Base-by-base conservation (phyloP, 306 rosid species). In the Casuarina glauca region DNA sequence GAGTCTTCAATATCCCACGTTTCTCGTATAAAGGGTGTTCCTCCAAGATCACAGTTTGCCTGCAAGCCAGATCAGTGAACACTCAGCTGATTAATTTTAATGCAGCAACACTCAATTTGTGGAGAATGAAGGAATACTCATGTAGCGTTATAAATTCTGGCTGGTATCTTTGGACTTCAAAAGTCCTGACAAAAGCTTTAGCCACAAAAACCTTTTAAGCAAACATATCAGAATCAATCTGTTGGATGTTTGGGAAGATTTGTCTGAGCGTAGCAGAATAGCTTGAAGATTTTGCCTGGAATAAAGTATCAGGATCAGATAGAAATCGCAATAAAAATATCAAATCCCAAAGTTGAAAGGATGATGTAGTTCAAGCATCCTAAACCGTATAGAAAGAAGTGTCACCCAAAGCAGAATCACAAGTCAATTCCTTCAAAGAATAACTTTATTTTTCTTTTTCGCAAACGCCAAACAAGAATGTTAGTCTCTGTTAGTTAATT, bases 281-380 rank as follows among this genome's bases (percentile, higher is more conserved):
- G 75, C 84, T 79, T 35, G 97, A 81, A 52, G 84, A 75, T 80
- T 83, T 95, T 10, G 91, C 98, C 97, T 92, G 97, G 72, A 83
- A 80, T 79, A 73, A 76, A 66, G 72, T n/a, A 72, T 46, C 54
- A 74, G 3, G 70, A 73, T 84, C 74, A 85, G 55, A 58, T 67
- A 48, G 60, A 13, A 64, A 70, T 79, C 57, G 63, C 44, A 58
- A 68, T 55, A 86, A 76, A 54, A 75, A 53, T 16, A 78, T 52
- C 76, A 69, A 72, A 74, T 69, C 51, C 42, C 57, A 69, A 72
- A 55, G 35, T 20, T 17, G 63, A 44, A 57, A 58, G 60, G 8
- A 61, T 19, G 70, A 46, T 35, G 48, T 6, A 11, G 62, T 35
- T 61, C 38, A 15, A 58, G n/a, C 7, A 69, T 26, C 16, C 44